phyloP scores from a whole-genome alignment of 2,329 filamentous ascomycete genomes.

The Xylariaceae sp. region DNA sequence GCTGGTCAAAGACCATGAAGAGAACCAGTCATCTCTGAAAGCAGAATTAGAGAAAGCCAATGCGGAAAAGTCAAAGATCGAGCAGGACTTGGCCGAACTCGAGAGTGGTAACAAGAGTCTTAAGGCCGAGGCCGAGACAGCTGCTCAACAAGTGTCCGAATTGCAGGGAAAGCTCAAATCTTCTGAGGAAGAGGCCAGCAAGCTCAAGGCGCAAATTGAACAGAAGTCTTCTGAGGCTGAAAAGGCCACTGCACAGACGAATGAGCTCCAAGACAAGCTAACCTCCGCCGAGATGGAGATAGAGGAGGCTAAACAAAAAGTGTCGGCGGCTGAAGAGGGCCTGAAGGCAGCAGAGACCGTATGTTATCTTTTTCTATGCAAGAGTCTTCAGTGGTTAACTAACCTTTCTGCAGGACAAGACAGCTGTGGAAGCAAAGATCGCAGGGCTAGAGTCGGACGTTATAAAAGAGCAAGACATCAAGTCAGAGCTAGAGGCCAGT shows the following conservation, averaged over 20 bases:
- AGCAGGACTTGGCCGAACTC: conserved; percentile 27
- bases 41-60: conserved; percentile 18
- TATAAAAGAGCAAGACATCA: conserved; percentile 18
- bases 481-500: conserved; percentile 20
- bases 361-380: conserved; percentile 10
- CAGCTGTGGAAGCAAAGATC: conserved; percentile 23
- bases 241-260: neutral
- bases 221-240: conserved; percentile 5
- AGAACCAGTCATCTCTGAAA: conserved; percentile 19
- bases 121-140: conserved; percentile 22
- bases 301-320: conserved; percentile 36
- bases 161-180: conserved; percentile 21
- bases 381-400: neutral
- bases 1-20: conserved; percentile 20
- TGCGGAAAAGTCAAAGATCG: conserved; percentile 20
- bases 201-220: conserved; percentile 9
- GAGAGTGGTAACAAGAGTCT: conserved; percentile 22
- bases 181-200: conserved; percentile 22
- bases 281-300: conserved; percentile 20
- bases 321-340: conserved; percentile 35
- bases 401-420: conserved; percentile 22
- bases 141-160: conserved; percentile 7
- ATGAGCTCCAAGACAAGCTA: conserved; percentile 13
- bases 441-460: conserved; percentile 22
- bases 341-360: conserved; percentile 33